These are phyloP conservation scores for Rubia balearica DNA, from an alignment of 305 asterid genomes.

Conservation along the genomic window DNA sequence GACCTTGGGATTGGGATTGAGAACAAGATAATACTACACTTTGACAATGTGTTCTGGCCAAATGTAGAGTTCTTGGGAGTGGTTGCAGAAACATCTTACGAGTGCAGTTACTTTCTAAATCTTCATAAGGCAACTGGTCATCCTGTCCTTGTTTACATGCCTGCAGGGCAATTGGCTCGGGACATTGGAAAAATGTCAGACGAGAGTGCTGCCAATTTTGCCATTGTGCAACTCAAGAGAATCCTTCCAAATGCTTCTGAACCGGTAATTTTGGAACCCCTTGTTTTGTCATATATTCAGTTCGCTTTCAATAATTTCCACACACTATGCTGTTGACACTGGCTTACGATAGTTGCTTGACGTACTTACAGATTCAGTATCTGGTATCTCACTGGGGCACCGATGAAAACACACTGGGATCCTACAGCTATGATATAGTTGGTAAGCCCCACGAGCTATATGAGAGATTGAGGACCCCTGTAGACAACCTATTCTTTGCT, in stretches of 20 bases:
- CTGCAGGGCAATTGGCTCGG: slow-evolving; percentile 90
- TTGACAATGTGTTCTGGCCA: slow-evolving; percentile 86
- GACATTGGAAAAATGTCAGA: slow-evolving; percentile 84
- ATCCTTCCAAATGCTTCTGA: slow-evolving; percentile 77
- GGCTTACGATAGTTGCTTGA: not conserved
- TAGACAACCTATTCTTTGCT: slow-evolving; percentile 86
- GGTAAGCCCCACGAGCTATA: slow-evolving; percentile 81
- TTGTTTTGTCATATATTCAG: not conserved
- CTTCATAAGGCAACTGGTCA: slow-evolving; percentile 96
- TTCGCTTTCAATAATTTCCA: not conserved
- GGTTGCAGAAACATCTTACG: slow-evolving; percentile 76
- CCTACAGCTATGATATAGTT: slow-evolving; percentile 83
- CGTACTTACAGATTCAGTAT: slow-evolving; percentile 51
- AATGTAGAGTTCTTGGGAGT: slow-evolving; percentile 95
- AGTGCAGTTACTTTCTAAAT: slow-evolving; percentile 92
- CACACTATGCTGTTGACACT: not conserved
- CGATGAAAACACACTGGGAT: slow-evolving; percentile 66
- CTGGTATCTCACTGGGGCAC: slow-evolving; percentile 95
- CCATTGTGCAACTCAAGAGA: slow-evolving; percentile 61
- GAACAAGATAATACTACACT: slow-evolving; percentile 83
- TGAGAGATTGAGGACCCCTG: slow-evolving; percentile 76
- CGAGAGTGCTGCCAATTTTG: slow-evolving; percentile 80
- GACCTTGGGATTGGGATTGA: slow-evolving; percentile 94
- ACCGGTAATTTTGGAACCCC: slow-evolving; percentile 48
- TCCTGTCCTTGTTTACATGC: slow-evolving; percentile 96